Percentiles rank a stretch among this genome's conserved stretches.
Evolutionary conservation across 2,329 filamentous ascomycete genomes (phyloP).

Genomic region (Cytospora leucostoma): DNA sequence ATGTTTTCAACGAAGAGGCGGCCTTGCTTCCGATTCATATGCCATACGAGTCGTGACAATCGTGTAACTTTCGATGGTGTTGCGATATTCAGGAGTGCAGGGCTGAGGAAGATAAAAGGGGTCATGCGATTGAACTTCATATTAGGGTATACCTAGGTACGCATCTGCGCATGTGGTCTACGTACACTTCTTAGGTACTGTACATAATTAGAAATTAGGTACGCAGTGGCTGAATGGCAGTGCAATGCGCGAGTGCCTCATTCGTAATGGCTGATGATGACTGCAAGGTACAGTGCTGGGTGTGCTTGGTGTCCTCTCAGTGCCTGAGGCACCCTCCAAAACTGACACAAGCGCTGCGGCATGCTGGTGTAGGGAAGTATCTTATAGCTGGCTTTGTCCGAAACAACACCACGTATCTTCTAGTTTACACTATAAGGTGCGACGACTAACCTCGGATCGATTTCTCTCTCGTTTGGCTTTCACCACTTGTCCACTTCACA

Average conservation of each 20-base stretch:
- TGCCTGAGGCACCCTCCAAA: too few species aligned
- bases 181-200: not conserved
- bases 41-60: not conserved
- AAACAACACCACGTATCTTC: not conserved
- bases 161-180: not conserved
- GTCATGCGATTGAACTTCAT: not conserved
- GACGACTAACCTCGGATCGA: not conserved
- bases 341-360: too few species aligned
- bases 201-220: not conserved
- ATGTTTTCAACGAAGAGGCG: too few species aligned
- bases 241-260: too few species aligned
- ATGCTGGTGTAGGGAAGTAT: too few species aligned
- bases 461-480: not conserved
- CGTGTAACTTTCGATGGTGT: not conserved
- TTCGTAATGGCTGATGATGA: too few species aligned
- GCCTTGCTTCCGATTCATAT: not conserved
- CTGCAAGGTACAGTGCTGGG: too few species aligned
- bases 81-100: constrained; percentile 2
- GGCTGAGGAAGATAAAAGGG: not conserved
- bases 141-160: too few species aligned
- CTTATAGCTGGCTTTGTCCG: not conserved
- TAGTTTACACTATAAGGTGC: not conserved
- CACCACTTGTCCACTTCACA: constrained; percentile 1
- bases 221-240: too few species aligned
- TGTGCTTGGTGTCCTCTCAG: too few species aligned